Percentiles rank a stretch among this genome's conserved stretches.
Conservation (phyloP, 2,329 filamentous ascomycete species). For the Teratosphaeria gauchensis region DNA sequence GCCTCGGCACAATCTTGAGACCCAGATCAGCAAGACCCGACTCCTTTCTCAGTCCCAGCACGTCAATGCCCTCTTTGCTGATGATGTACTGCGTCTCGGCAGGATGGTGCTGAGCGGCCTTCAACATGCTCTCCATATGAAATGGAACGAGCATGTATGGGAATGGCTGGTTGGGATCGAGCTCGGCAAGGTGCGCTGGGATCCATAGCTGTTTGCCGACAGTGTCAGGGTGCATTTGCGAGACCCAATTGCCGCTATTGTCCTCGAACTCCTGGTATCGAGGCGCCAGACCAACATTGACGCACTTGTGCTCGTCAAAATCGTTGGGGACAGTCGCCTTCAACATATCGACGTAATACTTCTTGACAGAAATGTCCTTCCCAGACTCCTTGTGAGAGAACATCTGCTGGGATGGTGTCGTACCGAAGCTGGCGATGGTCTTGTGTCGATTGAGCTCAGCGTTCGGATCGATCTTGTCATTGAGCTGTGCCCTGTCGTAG, state of each 20-base stretch:
- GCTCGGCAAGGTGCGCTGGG: not conserved
- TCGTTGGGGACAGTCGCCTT: not conserved
- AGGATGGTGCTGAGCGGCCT: not conserved
- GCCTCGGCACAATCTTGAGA: not conserved
- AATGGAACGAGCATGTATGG: not conserved
- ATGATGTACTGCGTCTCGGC: not conserved
- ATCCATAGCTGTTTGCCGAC: not conserved
- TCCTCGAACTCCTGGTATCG: too few relatives aligned
- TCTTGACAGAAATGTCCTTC: not conserved
- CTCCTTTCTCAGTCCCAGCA: too few relatives aligned
- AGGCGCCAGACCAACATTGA: slow-evolving; percentile 3
- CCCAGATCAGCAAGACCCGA: too few relatives aligned
- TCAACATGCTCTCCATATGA: slow-evolving; percentile 1
- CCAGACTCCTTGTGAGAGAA: too few relatives aligned
- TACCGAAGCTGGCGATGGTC: not conserved
- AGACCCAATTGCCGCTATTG: too few relatives aligned
- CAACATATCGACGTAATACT: not conserved
- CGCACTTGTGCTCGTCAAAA: not conserved
- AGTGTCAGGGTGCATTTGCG: not conserved
- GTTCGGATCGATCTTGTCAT: not conserved
- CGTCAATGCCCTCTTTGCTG: not conserved
- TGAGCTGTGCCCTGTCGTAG: not conserved
- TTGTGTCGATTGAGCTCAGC: slow-evolving; percentile 4
- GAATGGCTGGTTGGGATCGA: slow-evolving; percentile 2
- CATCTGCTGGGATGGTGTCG: not conserved